Evolutionary conservation across 2,329 filamentous ascomycete genomes (phyloP).

Genomic region (Alternaria sp.): DNA sequence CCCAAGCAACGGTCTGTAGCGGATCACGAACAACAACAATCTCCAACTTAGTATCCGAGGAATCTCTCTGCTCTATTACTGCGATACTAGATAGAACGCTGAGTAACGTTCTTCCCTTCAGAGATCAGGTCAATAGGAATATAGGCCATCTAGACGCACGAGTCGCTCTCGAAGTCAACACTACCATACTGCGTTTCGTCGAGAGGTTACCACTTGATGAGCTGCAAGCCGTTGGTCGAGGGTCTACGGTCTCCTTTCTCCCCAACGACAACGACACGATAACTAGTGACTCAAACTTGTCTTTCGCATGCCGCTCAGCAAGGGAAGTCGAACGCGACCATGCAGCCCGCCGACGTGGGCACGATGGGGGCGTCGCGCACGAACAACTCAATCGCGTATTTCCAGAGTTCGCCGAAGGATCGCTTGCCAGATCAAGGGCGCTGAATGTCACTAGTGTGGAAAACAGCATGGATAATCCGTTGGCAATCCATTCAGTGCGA

Average conservation of each 20-base stretch:
- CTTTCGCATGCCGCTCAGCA: conserved; percentile 1
- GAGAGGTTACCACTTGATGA: conserved; percentile 10
- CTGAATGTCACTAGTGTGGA: not conserved
- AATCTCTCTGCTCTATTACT: not conserved
- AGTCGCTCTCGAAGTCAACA: conserved; percentile 8
- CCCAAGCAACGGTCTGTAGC: not conserved
- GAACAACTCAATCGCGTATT: not conserved
- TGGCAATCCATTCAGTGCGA: not conserved
- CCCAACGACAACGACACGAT: too few species aligned
- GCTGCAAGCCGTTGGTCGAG: not conserved
- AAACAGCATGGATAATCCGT: not conserved
- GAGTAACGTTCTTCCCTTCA: not conserved
- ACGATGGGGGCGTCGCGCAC: not conserved
- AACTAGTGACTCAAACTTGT: not conserved
- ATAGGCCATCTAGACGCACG: not conserved
- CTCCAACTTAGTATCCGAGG: not conserved
- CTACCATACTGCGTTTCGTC: conserved; percentile 11
- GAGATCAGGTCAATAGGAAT: not conserved
- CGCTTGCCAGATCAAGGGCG: not conserved
- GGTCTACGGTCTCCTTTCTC: not conserved
- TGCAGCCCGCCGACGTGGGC: not conserved
- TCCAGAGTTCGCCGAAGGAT: not conserved
- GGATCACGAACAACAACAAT: not conserved
- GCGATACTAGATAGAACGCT: not conserved
- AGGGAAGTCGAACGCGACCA: not conserved